phyloP scores from a whole-genome alignment of 1,139 yeast species.

The Pichiaceae sp. region DNA sequence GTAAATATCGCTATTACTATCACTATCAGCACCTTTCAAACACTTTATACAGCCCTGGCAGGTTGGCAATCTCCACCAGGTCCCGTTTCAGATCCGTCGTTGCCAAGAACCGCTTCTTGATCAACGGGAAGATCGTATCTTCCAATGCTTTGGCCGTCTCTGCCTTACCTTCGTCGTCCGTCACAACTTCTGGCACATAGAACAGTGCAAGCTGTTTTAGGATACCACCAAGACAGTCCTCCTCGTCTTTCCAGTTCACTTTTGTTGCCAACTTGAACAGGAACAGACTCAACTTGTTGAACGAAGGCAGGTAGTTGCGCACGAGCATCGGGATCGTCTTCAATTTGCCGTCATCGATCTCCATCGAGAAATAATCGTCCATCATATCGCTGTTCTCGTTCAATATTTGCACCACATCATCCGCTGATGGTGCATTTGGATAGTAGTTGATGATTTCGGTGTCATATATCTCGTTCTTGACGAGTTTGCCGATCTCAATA shows the following conservation, averaged over 20 bases:
- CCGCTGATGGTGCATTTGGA: slow-evolving; percentile 11
- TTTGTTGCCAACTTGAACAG: slow-evolving; percentile 50
- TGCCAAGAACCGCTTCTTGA: slow-evolving; percentile 60
- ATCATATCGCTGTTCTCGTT: slow-evolving; percentile 65
- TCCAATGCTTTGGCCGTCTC: slow-evolving; percentile 37
- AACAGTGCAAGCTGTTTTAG: slow-evolving; percentile 62
- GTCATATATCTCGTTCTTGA: slow-evolving; percentile 15
- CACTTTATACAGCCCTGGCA: slow-evolving; percentile 85
- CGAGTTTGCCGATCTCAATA: slow-evolving; percentile 13
- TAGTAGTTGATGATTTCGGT: slow-evolving; percentile 9
- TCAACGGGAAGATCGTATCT: slow-evolving; percentile 53
- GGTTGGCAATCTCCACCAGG: slow-evolving; percentile 78
- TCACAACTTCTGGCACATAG: slow-evolving; percentile 57
- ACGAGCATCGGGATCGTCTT: slow-evolving; percentile 59
- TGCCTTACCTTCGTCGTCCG: slow-evolving; percentile 20
- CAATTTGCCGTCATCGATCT: slow-evolving; percentile 29
- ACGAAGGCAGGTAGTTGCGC: slow-evolving; percentile 53
- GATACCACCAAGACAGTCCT: slow-evolving; percentile 56
- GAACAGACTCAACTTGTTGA: slow-evolving; percentile 60
- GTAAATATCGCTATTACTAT: slow-evolving; percentile 1
- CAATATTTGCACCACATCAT: slow-evolving; percentile 23
- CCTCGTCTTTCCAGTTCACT: slow-evolving; percentile 62
- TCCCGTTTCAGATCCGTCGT: slow-evolving; percentile 43
- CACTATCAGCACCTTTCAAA: slow-evolving; percentile 72
- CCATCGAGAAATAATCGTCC: slow-evolving; percentile 63